These are phyloP conservation scores for Gyromitra esculenta DNA, from an alignment of 2,329 filamentous ascomycete species.

Conservation along the genomic window DNA sequence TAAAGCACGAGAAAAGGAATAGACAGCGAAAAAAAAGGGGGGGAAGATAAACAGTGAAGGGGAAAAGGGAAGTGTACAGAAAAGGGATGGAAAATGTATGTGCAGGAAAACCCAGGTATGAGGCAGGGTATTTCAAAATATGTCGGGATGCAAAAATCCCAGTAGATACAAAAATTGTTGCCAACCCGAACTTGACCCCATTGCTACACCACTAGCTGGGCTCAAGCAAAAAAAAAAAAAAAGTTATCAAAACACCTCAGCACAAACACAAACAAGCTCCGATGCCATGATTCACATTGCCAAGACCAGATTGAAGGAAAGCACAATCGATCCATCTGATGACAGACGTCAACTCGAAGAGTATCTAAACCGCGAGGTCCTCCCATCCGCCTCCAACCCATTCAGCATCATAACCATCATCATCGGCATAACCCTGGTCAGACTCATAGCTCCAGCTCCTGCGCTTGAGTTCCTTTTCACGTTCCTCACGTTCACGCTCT, in stretches of 20 bases:
- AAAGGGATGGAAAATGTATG: constrained; percentile 52
- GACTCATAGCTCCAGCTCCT: constrained; percentile 80
- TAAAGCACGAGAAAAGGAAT: constrained; percentile 44
- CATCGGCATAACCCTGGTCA: constrained; percentile 62
- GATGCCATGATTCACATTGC: constrained; percentile 41
- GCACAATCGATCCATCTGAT: constrained; percentile 49
- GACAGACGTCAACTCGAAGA: constrained; percentile 34
- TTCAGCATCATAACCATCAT: constrained; percentile 82
- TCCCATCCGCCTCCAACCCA: constrained; percentile 94
- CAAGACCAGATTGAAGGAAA: constrained; percentile 48
- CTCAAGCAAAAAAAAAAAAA: constrained; percentile 49
- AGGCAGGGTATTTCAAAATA: constrained; percentile 50
- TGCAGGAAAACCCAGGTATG: constrained; percentile 52
- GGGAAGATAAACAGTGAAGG: constrained; percentile 50
- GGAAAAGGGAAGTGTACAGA: constrained; percentile 43
- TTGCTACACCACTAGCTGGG: constrained; percentile 41
- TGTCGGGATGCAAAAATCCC: constrained; percentile 47
- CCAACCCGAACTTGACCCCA: constrained; percentile 39
- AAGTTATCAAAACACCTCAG: constrained; percentile 45
- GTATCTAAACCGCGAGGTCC: constrained; percentile 58
- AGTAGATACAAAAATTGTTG: constrained; percentile 54
- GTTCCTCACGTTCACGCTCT: constrained; percentile 70
- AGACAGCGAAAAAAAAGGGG: constrained; percentile 43
- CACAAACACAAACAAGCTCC: constrained; percentile 32
- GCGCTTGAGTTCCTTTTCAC: constrained; percentile 70